Base-by-base conservation (phyloP, 2,329 filamentous ascomycete species). In the Aspergillus neotritici region DNA sequence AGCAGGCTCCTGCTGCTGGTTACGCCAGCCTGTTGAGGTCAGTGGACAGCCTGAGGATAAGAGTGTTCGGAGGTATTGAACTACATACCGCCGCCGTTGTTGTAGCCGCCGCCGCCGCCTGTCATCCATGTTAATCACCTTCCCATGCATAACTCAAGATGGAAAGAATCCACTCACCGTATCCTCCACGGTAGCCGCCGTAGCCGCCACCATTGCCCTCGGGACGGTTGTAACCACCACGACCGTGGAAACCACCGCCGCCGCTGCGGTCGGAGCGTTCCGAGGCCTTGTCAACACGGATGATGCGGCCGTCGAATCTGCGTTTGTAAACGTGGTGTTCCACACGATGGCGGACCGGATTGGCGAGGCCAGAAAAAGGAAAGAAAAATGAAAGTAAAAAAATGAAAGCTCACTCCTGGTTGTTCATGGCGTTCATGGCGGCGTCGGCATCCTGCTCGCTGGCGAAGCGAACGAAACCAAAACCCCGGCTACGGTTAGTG, bases 221-320 rank as follows among this genome's bases (percentile, higher is more conserved):
- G 14, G 66, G 66, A 43, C 65, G 63, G 51, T 70, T 69, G 53
- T 72, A 71, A 48, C 69, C 70, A 51, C 71, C 65, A 43, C 72
- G 68, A 40, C 67, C 67, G 42, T 66, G 64, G 58, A 63, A 68
- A 48, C 69, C 68, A 42, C 70, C 69, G 37, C 68, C 67, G 40
- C 69, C 68, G 41, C 78, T 74, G 40, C 74, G 74, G 41, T 77
- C 78, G 44, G 80, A 75, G 54, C 83, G 84, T 68, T 96, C 90
- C 46, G 88, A 90, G 49, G 90, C 93, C 70, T 90, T 94, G 73
- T 97, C 91, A 53, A 98, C 91, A 57, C 91, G 89, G 66, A 98
- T 96, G 53, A 80, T 82, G 58, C 91, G 87, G 53, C 91, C 91
- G 69, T 97, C 90, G 68, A 97, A 95, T 60, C 90, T 94, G 55